phyloP scores from a whole-genome alignment of 768 basidiomycete species.

The Mycena olivaceomarginata region DNA sequence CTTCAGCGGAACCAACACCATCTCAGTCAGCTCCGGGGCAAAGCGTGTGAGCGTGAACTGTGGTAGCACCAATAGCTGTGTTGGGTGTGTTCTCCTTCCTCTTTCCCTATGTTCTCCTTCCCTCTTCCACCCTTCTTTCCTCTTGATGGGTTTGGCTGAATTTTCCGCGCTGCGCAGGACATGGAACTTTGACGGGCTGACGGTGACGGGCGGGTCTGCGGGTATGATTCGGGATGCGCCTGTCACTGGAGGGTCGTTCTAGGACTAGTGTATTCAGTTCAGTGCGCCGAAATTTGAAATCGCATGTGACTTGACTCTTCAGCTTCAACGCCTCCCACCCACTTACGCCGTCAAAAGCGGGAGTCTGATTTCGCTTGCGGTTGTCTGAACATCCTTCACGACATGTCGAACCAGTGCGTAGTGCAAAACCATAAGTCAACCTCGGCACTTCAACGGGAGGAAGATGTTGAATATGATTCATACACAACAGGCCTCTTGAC shows the following conservation, averaged over 20 bases:
- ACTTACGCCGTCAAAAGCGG: too few relatives aligned
- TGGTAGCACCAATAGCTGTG: conserved; percentile 40
- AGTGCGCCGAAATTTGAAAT: conserved; percentile 19
- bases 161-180: conserved; percentile 24
- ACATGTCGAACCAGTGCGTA: too few relatives aligned
- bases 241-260: conserved; percentile 45
- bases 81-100: conserved; percentile 35
- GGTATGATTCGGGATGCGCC: conserved; percentile 39
- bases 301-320: conserved; percentile 8
- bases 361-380: too few relatives aligned
- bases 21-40: conserved; percentile 31
- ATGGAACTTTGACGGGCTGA: conserved; percentile 42
- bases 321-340: conserved; percentile 11
- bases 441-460: too few relatives aligned
- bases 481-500: too few relatives aligned
- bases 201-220: conserved; percentile 39
- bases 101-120: conserved; percentile 5
- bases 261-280: conserved; percentile 19
- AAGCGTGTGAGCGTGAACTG: conserved; percentile 43
- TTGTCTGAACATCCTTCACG: too few relatives aligned
- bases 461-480: too few relatives aligned
- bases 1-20: conserved; percentile 41
- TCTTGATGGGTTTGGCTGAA: conserved; percentile 19
- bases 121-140: conserved; percentile 11
- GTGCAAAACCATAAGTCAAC: too few relatives aligned